A percentile compares a stretch with the other conserved stretches of the same genome.
Conservation (phyloP, 2,329 filamentous ascomycete genomes). For the Ilyonectria mors-panacis region DNA sequence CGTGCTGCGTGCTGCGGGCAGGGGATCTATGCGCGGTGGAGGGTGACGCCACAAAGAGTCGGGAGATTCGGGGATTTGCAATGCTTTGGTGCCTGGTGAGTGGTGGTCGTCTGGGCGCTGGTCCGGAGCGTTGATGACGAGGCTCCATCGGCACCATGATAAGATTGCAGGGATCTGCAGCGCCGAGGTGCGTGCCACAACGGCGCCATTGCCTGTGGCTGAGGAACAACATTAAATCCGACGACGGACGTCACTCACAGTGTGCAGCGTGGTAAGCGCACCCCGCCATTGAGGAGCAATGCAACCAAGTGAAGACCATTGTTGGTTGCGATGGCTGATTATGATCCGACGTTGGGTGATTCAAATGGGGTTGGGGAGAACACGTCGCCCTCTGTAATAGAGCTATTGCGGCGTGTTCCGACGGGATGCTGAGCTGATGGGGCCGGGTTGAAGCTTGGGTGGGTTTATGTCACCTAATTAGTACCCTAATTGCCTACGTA, state of each 20-base stretch:
- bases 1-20: neutral
- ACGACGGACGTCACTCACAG: neutral
- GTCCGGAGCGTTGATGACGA: constrained; percentile 13
- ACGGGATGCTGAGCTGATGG: neutral
- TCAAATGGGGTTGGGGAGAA: neutral
- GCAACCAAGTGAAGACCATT: neutral
- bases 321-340: neutral
- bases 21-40: neutral
- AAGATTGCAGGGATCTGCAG: constrained; percentile 6
- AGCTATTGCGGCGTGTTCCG: neutral
- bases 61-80: constrained; percentile 10
- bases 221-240: constrained; percentile 19
- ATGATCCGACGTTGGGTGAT: neutral
- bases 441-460: neutral
- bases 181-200: neutral
- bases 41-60: constrained; percentile 6
- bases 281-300: neutral
- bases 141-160: constrained; percentile 9
- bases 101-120: constrained; percentile 6
- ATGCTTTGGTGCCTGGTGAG: constrained; percentile 7
- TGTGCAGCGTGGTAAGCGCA: too few relatives aligned
- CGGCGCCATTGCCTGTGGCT: constrained; percentile 4
- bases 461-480: neutral
- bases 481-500: neutral
- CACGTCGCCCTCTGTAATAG: neutral